phyloP scores from a whole-genome alignment of 2,329 filamentous ascomycete species.

The Aspergillus terreus region DNA sequence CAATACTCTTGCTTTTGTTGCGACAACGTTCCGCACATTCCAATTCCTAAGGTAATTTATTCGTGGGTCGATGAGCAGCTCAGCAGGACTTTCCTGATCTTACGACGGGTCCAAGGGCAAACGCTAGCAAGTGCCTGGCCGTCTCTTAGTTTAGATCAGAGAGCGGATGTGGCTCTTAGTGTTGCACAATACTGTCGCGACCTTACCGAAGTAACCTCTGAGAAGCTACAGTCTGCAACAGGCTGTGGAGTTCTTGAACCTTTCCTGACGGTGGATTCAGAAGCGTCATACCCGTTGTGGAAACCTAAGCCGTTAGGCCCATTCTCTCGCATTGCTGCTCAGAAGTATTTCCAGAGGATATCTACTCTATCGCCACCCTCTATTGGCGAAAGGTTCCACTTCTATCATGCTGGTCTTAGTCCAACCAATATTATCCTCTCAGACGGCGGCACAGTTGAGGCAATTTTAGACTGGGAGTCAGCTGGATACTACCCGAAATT shows the following conservation, averaged over 20 bases:
- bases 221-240: not conserved
- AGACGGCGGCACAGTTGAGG: constrained; percentile 1
- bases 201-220: not conserved
- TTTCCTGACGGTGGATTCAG: not conserved
- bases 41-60: constrained; percentile 2
- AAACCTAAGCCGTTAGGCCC: not conserved
- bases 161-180: not conserved
- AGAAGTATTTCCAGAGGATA: constrained; percentile 3
- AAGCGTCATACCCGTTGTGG: constrained; percentile 1
- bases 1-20: constrained; percentile 9
- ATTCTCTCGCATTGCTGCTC: not conserved
- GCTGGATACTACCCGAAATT: constrained; percentile 8
- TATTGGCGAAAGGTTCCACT: not conserved
- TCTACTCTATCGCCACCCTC: not conserved
- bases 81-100: constrained; percentile 3
- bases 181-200: constrained; percentile 4
- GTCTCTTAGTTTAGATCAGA: constrained; percentile 1
- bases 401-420: constrained; percentile 6
- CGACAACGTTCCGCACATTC: not conserved
- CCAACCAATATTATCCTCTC: constrained; percentile 10
- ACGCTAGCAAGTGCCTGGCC: constrained; percentile 1
- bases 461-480: constrained; percentile 11
- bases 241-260: constrained; percentile 5
- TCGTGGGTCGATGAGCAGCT: constrained; percentile 4
- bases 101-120: constrained; percentile 2